Evolutionary conservation across 2,329 filamentous ascomycete species (phyloP), one percentile per base, ranked within the genome.

Genomic region (Cryoendolithus antarcticus): DNA sequence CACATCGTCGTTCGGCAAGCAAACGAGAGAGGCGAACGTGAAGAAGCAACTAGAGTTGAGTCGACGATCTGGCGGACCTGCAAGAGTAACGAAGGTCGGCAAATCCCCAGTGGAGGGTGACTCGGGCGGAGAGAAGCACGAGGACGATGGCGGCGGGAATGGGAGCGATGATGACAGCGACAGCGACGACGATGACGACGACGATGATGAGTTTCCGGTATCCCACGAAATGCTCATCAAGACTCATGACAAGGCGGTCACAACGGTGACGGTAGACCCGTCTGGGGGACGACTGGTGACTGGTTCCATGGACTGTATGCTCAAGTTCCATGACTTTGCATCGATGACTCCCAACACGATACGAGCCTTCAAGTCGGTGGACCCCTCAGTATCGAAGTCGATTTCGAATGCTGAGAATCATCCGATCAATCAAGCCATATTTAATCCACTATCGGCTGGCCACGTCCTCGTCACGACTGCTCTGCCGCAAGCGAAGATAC

Each of bases 271-370:
- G 2, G 69, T 94, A 35, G 91, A 98, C 62, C 79, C 84, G 1
- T 78, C 86, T 0, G 91, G 91, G 7, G 80, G 80, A 34, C 76
- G 91, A 51, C 67, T 98, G 56, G 77, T 89, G 34, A 91, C 86
- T n/a, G 88, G 83, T 13, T 95, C 88, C 4, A 82, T 81, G 44
- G 91, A 98, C 62, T 93, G 86, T 60, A 84, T 77, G 1, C 67
- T 96, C 53, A 96, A 95, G 57, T 70, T 98, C 11, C 86, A 95
- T 64, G 89, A 98, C 58, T 93, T 98, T 59, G 78, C 88, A 2
- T 84, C 88, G 34, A 93, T 98, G 81, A 95, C 89, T 1, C 86
- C 88, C 1, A 91, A 86, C 4, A 96, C 91, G 0, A 73, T 98
- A 37, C 82, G 88, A 51, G 86, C 91, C 1, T 98, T 98, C 71